These are phyloP conservation scores for Euphorbia pulcherrima DNA, from an alignment of 345 rosid genomes.

Conservation along the genomic window DNA sequence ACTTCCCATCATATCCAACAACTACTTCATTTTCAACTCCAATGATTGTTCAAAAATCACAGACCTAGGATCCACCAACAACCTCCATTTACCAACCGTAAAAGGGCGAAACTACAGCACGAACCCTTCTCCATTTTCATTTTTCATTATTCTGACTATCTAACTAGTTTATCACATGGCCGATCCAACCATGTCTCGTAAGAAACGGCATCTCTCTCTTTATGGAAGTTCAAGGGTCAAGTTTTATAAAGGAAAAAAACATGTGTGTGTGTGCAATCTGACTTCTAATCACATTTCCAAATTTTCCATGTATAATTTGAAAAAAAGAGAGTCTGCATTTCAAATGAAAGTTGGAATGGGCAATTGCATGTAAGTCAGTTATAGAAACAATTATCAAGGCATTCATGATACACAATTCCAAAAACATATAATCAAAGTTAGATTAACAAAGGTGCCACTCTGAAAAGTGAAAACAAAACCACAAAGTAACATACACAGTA, in stretches of 20 bases:
- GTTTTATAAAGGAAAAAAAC: too few species aligned
- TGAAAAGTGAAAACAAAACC: neutral
- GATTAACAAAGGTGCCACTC: neutral
- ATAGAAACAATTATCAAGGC: neutral
- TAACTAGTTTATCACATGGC: neutral
- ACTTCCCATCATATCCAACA: neutral
- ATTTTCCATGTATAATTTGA: too few species aligned
- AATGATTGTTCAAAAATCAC: neutral
- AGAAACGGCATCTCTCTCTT: too few species aligned
- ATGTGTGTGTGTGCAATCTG: neutral
- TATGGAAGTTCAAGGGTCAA: too few species aligned
- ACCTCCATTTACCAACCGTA: neutral
- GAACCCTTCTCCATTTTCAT: neutral
- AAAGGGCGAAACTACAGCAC: neutral
- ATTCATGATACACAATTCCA: neutral
- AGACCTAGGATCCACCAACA: slow-evolving; percentile 2
- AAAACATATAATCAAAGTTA: neutral
- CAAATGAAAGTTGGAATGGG: neutral
- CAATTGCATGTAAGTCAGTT: neutral
- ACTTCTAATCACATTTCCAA: neutral
- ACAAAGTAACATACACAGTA: slow-evolving; percentile 47
- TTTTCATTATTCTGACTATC: neutral
- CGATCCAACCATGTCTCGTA: too few species aligned
- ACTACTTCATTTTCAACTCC: neutral
- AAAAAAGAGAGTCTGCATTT: neutral